Evolutionary conservation across 352 stramenopile genomes (phyloP), one percentile per base, ranked within the genome.

Genomic region (Globisporangium carolinianum): DNA sequence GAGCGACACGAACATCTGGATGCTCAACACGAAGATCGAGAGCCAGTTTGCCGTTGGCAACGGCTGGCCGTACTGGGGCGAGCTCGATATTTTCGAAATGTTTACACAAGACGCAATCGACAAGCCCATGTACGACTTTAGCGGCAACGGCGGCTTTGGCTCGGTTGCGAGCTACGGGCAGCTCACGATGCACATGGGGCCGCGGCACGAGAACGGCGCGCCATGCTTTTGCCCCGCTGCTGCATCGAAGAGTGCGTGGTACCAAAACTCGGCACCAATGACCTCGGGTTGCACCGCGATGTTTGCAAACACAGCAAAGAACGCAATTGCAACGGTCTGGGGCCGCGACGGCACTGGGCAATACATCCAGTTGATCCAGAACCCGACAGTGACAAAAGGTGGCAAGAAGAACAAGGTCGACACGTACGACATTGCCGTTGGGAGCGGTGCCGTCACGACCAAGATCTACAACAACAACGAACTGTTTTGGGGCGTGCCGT

Each of bases 71-170:
- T 84, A 87, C 66, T 89, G 72, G 67, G 81, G 81, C 35, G 81
- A 91, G 61, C 65, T 89, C 48, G 81, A 91, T 52, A 79, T 91
- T 36, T 91, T 91, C 50, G 81, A 91, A 64, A 91, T 91, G 81
- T 91, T 91, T 60, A 87, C 75, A 39, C 77, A 89, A 55, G 76
- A 91, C 60, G 62, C 66, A 11, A 36, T 56, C 3, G 56, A 66
- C 48, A 66, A 67, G n/a, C 62, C 63, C 12, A 11, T 59, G 15
- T 86, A 84, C 60, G 73, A 86, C 65, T 88, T 71, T 56, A 70
- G 41, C n/a, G 76, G 73, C 50, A 76, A 76, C 41, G 69, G 69
- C 5, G 54, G 61, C 6, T 73, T 72, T 55, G 50, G 62, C 5
- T 5, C 32, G 4, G 76, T 73, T 4, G 63, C 61, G 6, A 84